A percentile compares a stretch with the other conserved stretches of the same genome.
Conservation (phyloP, 2,329 filamentous ascomycete species). For the Claviceps africana region DNA sequence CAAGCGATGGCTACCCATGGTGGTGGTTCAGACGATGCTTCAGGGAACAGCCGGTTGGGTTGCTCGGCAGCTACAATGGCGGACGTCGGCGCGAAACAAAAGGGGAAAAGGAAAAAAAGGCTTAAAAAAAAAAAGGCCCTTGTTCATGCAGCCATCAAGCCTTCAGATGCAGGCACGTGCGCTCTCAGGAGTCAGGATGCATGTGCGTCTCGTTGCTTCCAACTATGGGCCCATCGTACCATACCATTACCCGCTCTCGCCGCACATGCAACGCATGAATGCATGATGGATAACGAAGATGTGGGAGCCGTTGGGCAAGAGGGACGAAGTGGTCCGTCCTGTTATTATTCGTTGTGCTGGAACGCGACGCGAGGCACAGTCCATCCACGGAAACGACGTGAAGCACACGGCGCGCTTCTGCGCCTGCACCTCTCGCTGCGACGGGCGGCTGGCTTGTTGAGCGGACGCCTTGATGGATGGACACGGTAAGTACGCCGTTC, state of each 20-base stretch:
- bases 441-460: constrained; percentile 6
- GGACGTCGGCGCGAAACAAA: not conserved
- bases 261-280: constrained; percentile 1
- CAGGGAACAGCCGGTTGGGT: not conserved
- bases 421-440: constrained; percentile 14
- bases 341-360: not conserved
- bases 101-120: not conserved
- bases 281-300: constrained; percentile 1
- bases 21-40: not conserved
- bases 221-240: constrained; percentile 1
- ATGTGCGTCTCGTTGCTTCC: not conserved
- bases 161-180: not conserved
- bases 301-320: not conserved
- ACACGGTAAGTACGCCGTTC: too few relatives aligned
- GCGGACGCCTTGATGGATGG: not conserved
- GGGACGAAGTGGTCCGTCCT: not conserved
- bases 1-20: not conserved
- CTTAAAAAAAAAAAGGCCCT: not conserved
- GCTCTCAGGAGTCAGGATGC: not conserved
- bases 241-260: constrained; percentile 1
- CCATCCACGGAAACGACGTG: too few relatives aligned
- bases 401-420: constrained; percentile 15
- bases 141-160: not conserved
- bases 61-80: not conserved
- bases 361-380: not conserved